These are phyloP conservation scores for Dryas drummondii DNA, from an alignment of 306 rosid genomes.

Conservation along the genomic window DNA sequence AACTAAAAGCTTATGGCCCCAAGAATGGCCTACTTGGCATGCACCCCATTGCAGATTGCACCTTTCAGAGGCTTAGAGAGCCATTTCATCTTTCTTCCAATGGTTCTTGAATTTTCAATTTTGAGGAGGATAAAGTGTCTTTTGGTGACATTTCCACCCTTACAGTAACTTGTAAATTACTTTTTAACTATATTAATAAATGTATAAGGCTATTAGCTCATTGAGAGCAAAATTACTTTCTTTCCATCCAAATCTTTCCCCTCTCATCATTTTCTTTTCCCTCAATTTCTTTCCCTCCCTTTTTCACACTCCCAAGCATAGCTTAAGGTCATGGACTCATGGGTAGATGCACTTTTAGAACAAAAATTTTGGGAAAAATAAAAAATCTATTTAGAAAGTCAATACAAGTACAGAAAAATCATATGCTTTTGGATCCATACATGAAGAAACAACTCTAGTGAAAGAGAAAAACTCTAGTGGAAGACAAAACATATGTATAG, in stretches of 20 bases:
- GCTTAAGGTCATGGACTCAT: neutral
- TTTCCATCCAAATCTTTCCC: too few relatives aligned
- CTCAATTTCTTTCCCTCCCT: neutral
- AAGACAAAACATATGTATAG: neutral
- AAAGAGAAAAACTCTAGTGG: neutral
- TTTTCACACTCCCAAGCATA: neutral
- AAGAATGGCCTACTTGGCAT: too few relatives aligned
- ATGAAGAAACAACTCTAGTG: slow-evolving; percentile 8
- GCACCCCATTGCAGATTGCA: too few relatives aligned
- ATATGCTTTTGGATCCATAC: neutral
- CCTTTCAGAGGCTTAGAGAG: neutral
- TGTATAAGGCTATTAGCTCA: too few relatives aligned
- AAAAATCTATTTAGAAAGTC: neutral
- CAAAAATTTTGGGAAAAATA: neutral
- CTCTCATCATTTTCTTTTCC: neutral
- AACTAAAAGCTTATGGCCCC: too few relatives aligned
- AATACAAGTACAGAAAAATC: neutral
- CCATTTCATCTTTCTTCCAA: too few relatives aligned
- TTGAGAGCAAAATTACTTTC: too few relatives aligned
- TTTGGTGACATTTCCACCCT: too few relatives aligned
- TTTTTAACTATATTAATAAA: too few relatives aligned
- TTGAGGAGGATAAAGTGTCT: too few relatives aligned
- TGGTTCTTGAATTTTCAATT: too few relatives aligned
- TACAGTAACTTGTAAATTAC: too few relatives aligned
- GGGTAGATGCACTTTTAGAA: neutral